These are phyloP conservation scores for Acanthamoeba lenticulata DNA, from an alignment of 208 protist species.

Conservation along the genomic window DNA sequence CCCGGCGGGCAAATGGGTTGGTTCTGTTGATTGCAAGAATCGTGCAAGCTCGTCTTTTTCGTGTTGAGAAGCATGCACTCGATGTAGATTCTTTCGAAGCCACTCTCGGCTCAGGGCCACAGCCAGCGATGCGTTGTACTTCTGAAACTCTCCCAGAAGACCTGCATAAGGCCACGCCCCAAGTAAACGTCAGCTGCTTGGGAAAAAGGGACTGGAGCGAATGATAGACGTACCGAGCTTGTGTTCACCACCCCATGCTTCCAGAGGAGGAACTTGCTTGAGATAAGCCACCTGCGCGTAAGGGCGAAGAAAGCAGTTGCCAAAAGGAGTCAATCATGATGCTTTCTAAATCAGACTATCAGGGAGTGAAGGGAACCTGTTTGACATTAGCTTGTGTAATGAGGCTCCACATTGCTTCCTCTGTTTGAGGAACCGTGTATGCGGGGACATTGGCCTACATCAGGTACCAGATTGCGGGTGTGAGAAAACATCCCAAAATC, in stretches of 20 bases:
- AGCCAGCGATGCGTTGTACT: constrained; percentile 45
- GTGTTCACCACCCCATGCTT: neutral
- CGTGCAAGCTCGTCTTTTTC: neutral
- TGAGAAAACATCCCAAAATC: neutral
- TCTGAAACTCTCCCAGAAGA: constrained; percentile 46
- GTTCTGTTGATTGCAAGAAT: neutral
- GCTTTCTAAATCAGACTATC: too few species aligned
- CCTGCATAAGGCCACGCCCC: too few species aligned
- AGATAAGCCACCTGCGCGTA: neutral
- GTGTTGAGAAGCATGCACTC: neutral
- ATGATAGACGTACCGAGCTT: neutral
- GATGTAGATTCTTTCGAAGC: neutral
- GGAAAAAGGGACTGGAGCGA: neutral
- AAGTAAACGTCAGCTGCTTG: neutral
- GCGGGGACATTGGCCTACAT: neutral
- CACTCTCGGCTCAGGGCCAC: constrained; percentile 27
- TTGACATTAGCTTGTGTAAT: neutral
- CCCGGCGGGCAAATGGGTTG: neutral
- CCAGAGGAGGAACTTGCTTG: neutral
- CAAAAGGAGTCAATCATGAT: too few species aligned
- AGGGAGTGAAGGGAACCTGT: constrained; percentile 2
- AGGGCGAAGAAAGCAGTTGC: neutral
- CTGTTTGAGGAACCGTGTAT: constrained; percentile 19
- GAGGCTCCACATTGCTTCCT: constrained; percentile 59
- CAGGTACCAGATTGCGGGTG: neutral